These are phyloP conservation scores for Linanthus parryae DNA, from an alignment of 148 eudicot genomes.

Conservation along the genomic window DNA sequence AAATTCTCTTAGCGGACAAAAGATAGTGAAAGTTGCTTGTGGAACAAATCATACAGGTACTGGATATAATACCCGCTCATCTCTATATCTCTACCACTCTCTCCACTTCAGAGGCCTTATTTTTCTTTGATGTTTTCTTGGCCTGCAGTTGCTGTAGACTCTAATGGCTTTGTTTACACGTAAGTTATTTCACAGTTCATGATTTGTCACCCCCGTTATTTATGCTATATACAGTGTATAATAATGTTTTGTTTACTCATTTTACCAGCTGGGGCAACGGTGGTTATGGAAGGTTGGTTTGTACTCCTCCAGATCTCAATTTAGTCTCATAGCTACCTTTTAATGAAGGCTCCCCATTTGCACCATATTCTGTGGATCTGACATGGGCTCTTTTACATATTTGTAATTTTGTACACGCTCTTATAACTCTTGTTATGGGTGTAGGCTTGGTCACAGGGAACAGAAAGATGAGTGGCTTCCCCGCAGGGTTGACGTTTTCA, in stretches of 20 bases:
- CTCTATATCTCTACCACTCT: not conserved
- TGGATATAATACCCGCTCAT: not conserved
- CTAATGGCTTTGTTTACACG: conserved; percentile 94
- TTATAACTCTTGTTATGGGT: conserved; percentile 5
- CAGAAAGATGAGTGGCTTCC: conserved; percentile 94
- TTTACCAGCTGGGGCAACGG: conserved; percentile 92
- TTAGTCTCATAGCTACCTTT: not conserved
- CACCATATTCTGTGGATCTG: conserved; percentile 1
- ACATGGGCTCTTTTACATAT: conserved; percentile 2
- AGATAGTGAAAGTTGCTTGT: conserved; percentile 88
- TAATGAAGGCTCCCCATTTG: not conserved
- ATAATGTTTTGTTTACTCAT: not conserved
- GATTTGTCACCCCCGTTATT: not conserved
- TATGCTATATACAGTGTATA: not conserved
- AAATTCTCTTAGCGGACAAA: conserved; percentile 67
- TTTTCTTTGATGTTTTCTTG: conserved; percentile 9
- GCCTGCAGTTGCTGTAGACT: conserved; percentile 82
- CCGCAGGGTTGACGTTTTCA: conserved; percentile 81
- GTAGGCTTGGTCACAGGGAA: conserved; percentile 92
- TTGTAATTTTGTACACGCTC: too few relatives aligned
- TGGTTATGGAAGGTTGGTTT: conserved; percentile 93
- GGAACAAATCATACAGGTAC: conserved; percentile 99
- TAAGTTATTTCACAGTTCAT: conserved; percentile 33
- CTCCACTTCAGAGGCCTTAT: not conserved
- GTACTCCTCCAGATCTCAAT: conserved; percentile 1